Conservation (phyloP, 2,329 filamentous ascomycete genomes). For the Penicillium sumatraense region DNA sequence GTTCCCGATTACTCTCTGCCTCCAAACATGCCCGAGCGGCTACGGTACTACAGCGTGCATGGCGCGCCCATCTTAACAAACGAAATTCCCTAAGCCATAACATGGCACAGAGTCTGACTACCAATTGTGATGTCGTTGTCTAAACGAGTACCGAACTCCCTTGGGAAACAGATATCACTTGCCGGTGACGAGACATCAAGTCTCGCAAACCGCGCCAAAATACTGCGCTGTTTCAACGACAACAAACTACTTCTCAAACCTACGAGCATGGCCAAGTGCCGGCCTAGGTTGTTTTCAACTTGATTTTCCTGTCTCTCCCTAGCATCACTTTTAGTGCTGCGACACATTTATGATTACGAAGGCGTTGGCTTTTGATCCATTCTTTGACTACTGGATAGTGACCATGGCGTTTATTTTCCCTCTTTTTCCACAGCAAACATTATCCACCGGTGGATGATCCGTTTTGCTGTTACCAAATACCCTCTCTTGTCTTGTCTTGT, state of each 20-base stretch:
- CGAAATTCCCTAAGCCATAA: constrained; percentile 25
- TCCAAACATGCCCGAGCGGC: constrained; percentile 57
- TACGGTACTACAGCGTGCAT: constrained; percentile 56
- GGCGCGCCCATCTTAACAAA: constrained; percentile 41
- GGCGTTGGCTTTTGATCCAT: constrained; percentile 3
- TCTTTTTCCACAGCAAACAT: too few species aligned
- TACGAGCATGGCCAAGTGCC: constrained; percentile 1
- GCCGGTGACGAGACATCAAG: constrained; percentile 39
- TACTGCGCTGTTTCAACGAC: not conserved
- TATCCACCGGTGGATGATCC: not conserved
- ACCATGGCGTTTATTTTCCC: not conserved
- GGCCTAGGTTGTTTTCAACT: not conserved
- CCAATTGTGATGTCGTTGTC: constrained; percentile 53
- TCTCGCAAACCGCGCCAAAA: constrained; percentile 16
- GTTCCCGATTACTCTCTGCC: constrained; percentile 60
- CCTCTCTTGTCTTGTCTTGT: not conserved
- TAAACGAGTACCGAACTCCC: constrained; percentile 48
- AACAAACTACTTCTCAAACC: not conserved
- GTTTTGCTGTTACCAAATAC: not conserved
- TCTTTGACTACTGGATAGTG: constrained; percentile 1
- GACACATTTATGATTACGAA: constrained; percentile 10
- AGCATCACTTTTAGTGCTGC: not conserved
- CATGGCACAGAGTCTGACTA: constrained; percentile 32
- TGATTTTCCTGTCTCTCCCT: not conserved
- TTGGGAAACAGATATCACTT: constrained; percentile 41